These are phyloP conservation scores for Apiospora arundinis DNA, from an alignment of 2,329 filamentous ascomycete species.

Conservation along the genomic window DNA sequence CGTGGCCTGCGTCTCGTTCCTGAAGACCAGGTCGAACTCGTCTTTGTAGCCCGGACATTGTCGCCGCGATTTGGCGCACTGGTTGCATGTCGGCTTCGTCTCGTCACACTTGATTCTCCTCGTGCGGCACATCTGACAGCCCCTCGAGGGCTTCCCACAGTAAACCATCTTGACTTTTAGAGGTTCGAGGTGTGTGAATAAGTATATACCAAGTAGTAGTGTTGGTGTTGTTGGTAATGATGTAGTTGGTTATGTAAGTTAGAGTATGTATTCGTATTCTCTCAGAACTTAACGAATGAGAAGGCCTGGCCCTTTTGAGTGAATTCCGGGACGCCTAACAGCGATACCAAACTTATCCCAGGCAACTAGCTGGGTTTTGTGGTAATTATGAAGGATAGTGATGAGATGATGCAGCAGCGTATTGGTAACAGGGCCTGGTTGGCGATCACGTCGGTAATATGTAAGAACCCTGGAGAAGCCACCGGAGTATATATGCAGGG, in stretches of 20 bases:
- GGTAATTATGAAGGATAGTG: constrained; percentile 1
- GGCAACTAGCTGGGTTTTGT: not conserved
- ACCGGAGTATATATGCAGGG: constrained; percentile 5
- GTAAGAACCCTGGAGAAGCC: not conserved
- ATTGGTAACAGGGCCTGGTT: not conserved
- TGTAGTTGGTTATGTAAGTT: constrained; percentile 1
- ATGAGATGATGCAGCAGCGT: not conserved
- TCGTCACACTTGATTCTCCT: constrained; percentile 79
- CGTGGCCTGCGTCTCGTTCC: constrained; percentile 74
- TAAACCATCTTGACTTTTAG: constrained; percentile 64
- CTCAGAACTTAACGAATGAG: constrained; percentile 3
- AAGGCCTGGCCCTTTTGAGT: not conserved
- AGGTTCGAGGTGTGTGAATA: not conserved
- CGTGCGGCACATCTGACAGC: constrained; percentile 77
- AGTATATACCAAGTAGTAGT: not conserved
- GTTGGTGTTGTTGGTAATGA: not conserved
- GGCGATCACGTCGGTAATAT: constrained; percentile 10
- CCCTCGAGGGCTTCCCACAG: constrained; percentile 69
- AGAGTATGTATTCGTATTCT: not conserved
- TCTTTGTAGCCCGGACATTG: constrained; percentile 73
- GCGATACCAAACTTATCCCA: not conserved
- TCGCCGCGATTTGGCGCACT: constrained; percentile 68
- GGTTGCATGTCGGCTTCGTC: constrained; percentile 68
- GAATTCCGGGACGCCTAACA: not conserved
- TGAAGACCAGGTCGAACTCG: constrained; percentile 75